Conservation (phyloP, 148 eudicot genomes). For the Amaranthus palmeri region DNA sequence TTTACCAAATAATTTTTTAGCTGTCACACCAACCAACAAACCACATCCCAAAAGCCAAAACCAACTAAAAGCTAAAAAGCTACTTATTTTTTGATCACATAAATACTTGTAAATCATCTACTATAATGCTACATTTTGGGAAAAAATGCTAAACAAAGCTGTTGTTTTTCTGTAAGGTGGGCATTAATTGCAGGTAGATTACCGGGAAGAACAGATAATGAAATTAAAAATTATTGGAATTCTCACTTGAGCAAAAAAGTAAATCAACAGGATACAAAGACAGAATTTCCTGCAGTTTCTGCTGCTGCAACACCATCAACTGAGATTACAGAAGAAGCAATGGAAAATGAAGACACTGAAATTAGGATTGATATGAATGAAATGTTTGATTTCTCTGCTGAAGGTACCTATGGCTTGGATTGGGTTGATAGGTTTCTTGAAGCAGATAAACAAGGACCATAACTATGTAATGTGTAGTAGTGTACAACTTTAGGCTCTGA, state of each 20-base stretch:
- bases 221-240: conserved; percentile 80
- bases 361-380: conserved; percentile 30
- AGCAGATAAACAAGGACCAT: conserved; percentile 15
- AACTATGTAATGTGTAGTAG: not conserved
- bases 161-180: conserved; percentile 37
- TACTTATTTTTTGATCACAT: no score
- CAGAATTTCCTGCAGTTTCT: conserved; percentile 16
- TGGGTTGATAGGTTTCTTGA: conserved; percentile 46
- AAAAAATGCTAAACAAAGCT: not conserved
- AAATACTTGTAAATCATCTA: not conserved
- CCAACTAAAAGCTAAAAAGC: no score
- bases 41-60: no score
- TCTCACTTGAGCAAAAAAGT: conserved; percentile 77
- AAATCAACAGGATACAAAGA: conserved; percentile 19
- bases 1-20: no score
- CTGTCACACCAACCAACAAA: no score
- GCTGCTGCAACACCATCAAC: not conserved
- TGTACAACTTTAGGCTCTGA: not conserved
- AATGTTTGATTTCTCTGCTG: conserved; percentile 59
- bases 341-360: conserved; percentile 16
- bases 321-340: conserved; percentile 10
- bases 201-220: conserved; percentile 75
- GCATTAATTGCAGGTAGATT: conserved; percentile 63
- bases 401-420: conserved; percentile 34
- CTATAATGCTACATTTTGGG: not conserved